Conservation (phyloP, 1,139 yeast species). For the Yamadazyma buinensis region DNA sequence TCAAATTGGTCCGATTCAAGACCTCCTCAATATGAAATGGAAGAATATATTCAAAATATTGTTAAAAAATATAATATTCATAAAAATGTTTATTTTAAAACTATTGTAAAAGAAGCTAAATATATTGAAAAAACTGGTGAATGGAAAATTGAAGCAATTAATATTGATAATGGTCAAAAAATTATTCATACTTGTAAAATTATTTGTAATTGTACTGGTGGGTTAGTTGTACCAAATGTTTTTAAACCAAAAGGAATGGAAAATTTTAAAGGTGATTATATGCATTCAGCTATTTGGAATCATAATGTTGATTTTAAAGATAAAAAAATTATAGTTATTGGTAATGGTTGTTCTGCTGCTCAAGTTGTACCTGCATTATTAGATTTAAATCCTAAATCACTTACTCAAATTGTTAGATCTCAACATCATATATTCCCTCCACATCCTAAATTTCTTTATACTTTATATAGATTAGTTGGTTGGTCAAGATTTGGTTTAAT, state of each 20-base stretch:
- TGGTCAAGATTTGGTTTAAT: slow-evolving; percentile 24
- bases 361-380: slow-evolving; percentile 38
- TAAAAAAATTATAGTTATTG: slow-evolving; percentile 35
- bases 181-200: slow-evolving; percentile 26
- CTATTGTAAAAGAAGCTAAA: slow-evolving; percentile 23
- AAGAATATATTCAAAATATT: slow-evolving; percentile 40
- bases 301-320: slow-evolving; percentile 33
- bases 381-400: slow-evolving; percentile 23
- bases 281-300: slow-evolving; percentile 50
- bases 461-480: slow-evolving; percentile 23
- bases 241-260: slow-evolving; percentile 35
- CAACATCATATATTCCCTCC: slow-evolving; percentile 43
- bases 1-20: slow-evolving; percentile 42
- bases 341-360: slow-evolving; percentile 45
- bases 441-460: slow-evolving; percentile 21
- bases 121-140: slow-evolving; percentile 29
- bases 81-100: slow-evolving; percentile 27
- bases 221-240: slow-evolving; percentile 34
- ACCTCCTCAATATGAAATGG: slow-evolving; percentile 49
- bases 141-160: slow-evolving; percentile 36
- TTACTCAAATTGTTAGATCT: slow-evolving; percentile 35
- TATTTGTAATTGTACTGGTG: slow-evolving; percentile 35
- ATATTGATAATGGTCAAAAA: slow-evolving; percentile 32
- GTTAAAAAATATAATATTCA: slow-evolving; percentile 33
- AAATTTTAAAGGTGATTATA: slow-evolving; percentile 39